Evolutionary conservation across 108 stramenopile species (phyloP).

Genomic region (Seminavis robusta): DNA sequence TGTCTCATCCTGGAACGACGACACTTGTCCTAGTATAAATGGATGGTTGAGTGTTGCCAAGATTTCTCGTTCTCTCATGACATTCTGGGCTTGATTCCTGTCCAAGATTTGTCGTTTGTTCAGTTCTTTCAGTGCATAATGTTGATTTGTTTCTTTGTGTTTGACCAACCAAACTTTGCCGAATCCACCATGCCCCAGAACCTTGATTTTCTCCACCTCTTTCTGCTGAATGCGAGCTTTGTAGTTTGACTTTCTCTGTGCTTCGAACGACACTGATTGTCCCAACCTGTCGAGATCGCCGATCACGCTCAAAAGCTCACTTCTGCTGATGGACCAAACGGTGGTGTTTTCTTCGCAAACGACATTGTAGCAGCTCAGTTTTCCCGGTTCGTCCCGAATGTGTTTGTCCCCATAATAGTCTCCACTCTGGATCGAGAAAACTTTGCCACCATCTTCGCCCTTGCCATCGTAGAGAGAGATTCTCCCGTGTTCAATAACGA

Average conservation of each 20-base stretch:
- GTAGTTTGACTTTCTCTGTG: slow-evolving; percentile 11
- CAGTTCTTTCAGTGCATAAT: slow-evolving; percentile 94
- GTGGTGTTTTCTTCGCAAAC: slow-evolving; percentile 51
- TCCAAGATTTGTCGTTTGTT: slow-evolving; percentile 77
- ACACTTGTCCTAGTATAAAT: slow-evolving; percentile 82
- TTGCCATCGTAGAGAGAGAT: slow-evolving; percentile 23
- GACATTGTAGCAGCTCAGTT: slow-evolving; percentile 37
- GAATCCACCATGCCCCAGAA: slow-evolving; percentile 89
- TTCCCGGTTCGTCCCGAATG: slow-evolving; percentile 33
- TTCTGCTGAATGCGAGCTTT: slow-evolving; percentile 31
- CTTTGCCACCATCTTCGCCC: slow-evolving; percentile 16
- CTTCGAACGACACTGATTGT: slow-evolving; percentile 26
- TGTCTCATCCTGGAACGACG: slow-evolving; percentile 83
- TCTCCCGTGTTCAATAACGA: slow-evolving; percentile 47
- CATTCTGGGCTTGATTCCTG: slow-evolving; percentile 87
- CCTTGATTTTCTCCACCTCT: slow-evolving; percentile 62
- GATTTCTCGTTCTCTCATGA: slow-evolving; percentile 93
- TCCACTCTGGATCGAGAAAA: slow-evolving; percentile 36
- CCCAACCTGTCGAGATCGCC: slow-evolving; percentile 70
- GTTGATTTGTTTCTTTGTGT: slow-evolving; percentile 33
- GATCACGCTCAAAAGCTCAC: slow-evolving; percentile 53
- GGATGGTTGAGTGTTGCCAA: slow-evolving; percentile 90
- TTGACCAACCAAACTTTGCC: slow-evolving; percentile 90
- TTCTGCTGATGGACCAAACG: slow-evolving; percentile 45
- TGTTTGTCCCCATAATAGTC: slow-evolving; percentile 78